These are phyloP conservation scores for Hygrophila difformis DNA, from an alignment of 257 asterid genomes.

Conservation along the genomic window DNA sequence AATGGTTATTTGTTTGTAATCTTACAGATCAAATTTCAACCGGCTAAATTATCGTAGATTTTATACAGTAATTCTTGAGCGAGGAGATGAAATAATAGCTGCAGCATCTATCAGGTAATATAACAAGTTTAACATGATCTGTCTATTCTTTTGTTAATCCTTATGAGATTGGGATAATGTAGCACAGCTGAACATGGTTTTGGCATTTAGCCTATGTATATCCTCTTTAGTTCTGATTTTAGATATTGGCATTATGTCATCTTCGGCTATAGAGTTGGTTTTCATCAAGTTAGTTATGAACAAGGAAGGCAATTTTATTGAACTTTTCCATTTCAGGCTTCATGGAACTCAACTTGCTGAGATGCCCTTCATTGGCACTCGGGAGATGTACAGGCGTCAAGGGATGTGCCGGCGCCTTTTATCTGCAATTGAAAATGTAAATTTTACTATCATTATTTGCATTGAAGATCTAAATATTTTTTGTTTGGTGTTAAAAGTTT, in stretches of 20 bases:
- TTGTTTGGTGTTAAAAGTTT: background rate
- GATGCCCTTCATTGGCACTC: constrained; percentile 97
- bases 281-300: too few relatives aligned
- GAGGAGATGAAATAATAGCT: constrained; percentile 84
- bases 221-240: background rate
- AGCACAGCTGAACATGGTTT: too few relatives aligned
- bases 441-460: constrained; percentile 2
- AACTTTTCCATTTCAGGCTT: constrained; percentile 38
- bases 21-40: constrained; percentile 71
- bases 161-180: background rate
- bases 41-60: constrained; percentile 76
- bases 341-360: constrained; percentile 89
- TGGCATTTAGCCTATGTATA: too few relatives aligned
- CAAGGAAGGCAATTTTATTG: constrained; percentile 12
- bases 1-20: constrained; percentile 11
- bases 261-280: constrained; percentile 9
- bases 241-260: background rate
- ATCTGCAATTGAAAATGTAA: constrained; percentile 76
- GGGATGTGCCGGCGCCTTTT: constrained; percentile 98
- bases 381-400: constrained; percentile 84
- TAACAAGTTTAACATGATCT: background rate
- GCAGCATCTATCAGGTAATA: constrained; percentile 86
- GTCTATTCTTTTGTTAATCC: background rate
- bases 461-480: background rate
- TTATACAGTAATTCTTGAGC: constrained; percentile 79